Evolutionary conservation across 352 stramenopile species (phyloP), one percentile per base, ranked within the genome.

Genomic region (Phytophthora melonis): DNA sequence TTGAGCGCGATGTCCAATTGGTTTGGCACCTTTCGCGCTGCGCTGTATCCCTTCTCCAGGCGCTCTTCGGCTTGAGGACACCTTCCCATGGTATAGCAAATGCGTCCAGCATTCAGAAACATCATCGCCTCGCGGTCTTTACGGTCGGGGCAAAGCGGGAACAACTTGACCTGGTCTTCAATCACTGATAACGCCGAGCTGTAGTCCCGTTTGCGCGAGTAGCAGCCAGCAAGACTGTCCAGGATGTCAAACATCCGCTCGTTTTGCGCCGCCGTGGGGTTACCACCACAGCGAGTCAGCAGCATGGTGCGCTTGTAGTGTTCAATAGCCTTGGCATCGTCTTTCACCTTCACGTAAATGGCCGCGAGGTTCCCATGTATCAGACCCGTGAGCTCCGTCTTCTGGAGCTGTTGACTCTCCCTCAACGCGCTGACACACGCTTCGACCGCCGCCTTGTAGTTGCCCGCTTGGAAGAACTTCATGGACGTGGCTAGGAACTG

Each of bases 341-440:
- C 77, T 21, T 87, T 82, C 36, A 80, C 68, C 34, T 88, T 87
- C 14, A 78, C 68, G 54, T 90, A 89, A 11, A 83, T 86, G 1
- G 84, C 78, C 5, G 86, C 86, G 14, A 93, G 60, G 62, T 93
- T 92, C 30, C 83, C 80, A 66, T 93, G 86, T 27, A 93, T 86
- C 23, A 92, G 45, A 11, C 81, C 83, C 45, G 80, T 92, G n/a
- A 89, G 80, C 47, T 92, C 86, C 64, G 82, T 80, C 41, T 87
- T 88, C 34, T 82, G 69, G n/a, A 93, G 73, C 45, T 75, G 23
- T 25, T 92, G 78, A 18, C 77, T 81, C 61, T 88, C 83, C 18
- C 75, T 72, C 41, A 93, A 64, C 10, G 86, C 86, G 16, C 73
- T 73, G 16, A 80, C 45, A 30, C 84, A 89, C 7, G 71, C 80